A percentile compares a stretch with the other conserved stretches of the same genome.
phyloP scores from a whole-genome alignment of 2,329 filamentous ascomycete genomes.

The Pseudocercospora fijiensis region DNA sequence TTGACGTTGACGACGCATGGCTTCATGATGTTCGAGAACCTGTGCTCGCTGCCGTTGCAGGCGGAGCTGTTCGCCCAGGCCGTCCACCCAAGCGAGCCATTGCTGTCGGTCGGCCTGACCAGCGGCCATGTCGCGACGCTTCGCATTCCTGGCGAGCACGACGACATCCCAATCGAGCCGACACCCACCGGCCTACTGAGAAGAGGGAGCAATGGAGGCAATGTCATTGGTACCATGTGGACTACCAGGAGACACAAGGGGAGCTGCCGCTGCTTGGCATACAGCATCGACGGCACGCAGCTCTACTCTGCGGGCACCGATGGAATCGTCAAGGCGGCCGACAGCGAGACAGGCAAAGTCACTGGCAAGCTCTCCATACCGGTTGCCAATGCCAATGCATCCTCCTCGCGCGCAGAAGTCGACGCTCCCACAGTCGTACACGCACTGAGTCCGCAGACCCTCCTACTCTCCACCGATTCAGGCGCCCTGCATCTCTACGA shows the following conservation, averaged over 20 bases:
- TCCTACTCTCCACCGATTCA: conserved; percentile 88
- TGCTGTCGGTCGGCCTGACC: conserved; percentile 82
- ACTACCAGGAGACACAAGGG: conserved; percentile 87
- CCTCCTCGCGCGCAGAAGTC: conserved; percentile 44
- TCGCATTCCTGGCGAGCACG: conserved; percentile 61
- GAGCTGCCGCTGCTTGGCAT: conserved; percentile 80
- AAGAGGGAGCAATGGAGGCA: conserved; percentile 60
- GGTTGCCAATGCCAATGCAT: conserved; percentile 39
- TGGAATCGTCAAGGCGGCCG: conserved; percentile 62
- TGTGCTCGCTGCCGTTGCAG: conserved; percentile 82
- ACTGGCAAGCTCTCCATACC: conserved; percentile 80
- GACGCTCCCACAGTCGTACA: conserved; percentile 81
- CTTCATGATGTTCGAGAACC: conserved; percentile 75
- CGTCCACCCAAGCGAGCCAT: conserved; percentile 77
- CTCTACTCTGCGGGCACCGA: conserved; percentile 62
- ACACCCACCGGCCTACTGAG: conserved; percentile 17
- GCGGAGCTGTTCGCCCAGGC: conserved; percentile 87
- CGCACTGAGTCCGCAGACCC: conserved; percentile 78
- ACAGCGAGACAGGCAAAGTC: conserved; percentile 63
- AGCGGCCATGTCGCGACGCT: conserved; percentile 84
- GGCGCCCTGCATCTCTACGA: conserved; percentile 87
- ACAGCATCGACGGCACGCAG: conserved; percentile 73
- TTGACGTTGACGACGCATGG: neutral
- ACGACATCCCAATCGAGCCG: conserved; percentile 45
- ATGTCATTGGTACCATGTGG: conserved; percentile 80